Conservation (phyloP, 805 yeast species). For the Wickerhamomyces chaumierensis region DNA sequence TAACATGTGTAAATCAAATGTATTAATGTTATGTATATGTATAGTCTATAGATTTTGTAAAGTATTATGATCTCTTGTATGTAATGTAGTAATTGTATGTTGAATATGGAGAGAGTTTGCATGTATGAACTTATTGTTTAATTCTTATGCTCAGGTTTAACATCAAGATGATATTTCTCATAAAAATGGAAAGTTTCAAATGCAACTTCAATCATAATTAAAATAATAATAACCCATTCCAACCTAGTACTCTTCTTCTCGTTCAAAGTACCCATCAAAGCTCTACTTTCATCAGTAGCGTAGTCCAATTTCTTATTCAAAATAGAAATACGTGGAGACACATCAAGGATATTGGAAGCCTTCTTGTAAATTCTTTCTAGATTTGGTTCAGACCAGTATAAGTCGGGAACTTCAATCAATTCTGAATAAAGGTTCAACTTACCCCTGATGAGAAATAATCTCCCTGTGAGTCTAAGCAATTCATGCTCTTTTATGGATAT, state of each 20-base stretch:
- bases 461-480: conserved; percentile 60
- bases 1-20: not conserved
- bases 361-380: conserved; percentile 66
- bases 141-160: not conserved
- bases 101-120: no score
- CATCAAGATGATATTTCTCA: conserved; percentile 30
- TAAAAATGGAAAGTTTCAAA: conserved; percentile 72
- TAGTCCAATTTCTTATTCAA: conserved; percentile 81
- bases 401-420: conserved; percentile 82
- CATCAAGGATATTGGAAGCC: conserved; percentile 63
- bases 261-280: conserved; percentile 59
- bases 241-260: conserved; percentile 67
- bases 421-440: conserved; percentile 79
- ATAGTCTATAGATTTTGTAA: not conserved
- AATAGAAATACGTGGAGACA: conserved; percentile 65
- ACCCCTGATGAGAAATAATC: conserved; percentile 66
- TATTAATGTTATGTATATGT: not conserved
- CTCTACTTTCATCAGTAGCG: conserved; percentile 80
- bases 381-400: conserved; percentile 88
- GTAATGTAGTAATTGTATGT: no score
- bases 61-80: not conserved
- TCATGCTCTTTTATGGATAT: conserved; percentile 46
- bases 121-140: no score
- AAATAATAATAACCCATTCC: conserved; percentile 80
- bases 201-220: conserved; percentile 76